A percentile compares a stretch with the other conserved stretches of the same genome.
Evolutionary conservation across 2,329 filamentous ascomycete species (phyloP).

Genomic region (Bipolaris oryzae): DNA sequence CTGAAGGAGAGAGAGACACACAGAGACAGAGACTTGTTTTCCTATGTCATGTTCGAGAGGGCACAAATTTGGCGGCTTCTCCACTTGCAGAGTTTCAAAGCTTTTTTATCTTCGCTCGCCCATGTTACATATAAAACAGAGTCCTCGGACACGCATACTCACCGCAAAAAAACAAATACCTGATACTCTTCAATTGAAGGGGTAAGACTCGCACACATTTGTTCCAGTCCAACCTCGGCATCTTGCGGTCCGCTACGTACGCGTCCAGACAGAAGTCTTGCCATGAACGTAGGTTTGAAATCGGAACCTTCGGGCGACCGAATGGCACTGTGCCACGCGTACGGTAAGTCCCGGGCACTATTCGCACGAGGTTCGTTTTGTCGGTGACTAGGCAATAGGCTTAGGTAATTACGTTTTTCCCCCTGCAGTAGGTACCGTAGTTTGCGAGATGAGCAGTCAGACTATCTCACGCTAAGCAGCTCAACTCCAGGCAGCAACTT

Average conservation of each 20-base stretch:
- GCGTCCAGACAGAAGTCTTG: not conserved
- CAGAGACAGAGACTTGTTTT: constrained; percentile 3
- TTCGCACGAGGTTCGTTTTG: too few relatives aligned
- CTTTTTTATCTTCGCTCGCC: not conserved
- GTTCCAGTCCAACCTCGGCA: not conserved
- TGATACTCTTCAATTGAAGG: not conserved
- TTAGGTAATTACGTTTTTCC: too few relatives aligned
- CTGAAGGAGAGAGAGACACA: not conserved
- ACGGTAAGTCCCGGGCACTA: too few relatives aligned
- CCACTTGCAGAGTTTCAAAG: not conserved
- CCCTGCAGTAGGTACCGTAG: too few relatives aligned
- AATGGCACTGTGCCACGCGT: too few relatives aligned
- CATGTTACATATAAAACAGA: not conserved
- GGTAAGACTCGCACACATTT: not conserved
- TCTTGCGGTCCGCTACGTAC: not conserved
- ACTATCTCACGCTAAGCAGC: not conserved
- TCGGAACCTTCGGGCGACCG: too few relatives aligned
- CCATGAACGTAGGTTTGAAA: too few relatives aligned
- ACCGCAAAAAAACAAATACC: not conserved
- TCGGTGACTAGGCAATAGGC: too few relatives aligned
- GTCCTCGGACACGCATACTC: not conserved
- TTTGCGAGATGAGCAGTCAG: too few relatives aligned
- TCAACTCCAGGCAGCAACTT: not conserved
- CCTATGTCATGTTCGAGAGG: constrained; percentile 3
- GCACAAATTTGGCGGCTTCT: constrained; percentile 1